A percentile compares a stretch with the other conserved stretches of the same genome.
Conservation (phyloP, 2,329 filamentous ascomycete genomes). For the Stachybotrys elegans region DNA sequence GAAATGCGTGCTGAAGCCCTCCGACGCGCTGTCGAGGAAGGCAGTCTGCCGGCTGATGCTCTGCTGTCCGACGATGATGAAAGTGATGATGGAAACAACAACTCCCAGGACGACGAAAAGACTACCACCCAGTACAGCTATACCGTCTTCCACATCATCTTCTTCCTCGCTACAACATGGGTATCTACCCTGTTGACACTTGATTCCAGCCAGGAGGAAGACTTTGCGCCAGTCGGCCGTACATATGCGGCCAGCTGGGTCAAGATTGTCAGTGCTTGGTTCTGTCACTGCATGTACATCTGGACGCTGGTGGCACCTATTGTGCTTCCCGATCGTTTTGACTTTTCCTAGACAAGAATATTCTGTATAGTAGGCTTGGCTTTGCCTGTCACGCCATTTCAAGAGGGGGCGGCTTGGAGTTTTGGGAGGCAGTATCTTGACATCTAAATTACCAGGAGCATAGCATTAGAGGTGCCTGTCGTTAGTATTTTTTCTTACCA, state of each 20-base stretch:
- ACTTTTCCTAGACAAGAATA: constrained; percentile 43
- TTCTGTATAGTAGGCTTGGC: too few species aligned
- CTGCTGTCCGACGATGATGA: constrained; percentile 70
- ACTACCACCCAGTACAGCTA: constrained; percentile 93
- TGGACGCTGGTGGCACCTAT: constrained; percentile 91
- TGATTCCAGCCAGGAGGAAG: constrained; percentile 60
- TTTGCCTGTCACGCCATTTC: too few species aligned
- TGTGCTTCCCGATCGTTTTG: constrained; percentile 80
- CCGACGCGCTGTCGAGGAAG: constrained; percentile 86
- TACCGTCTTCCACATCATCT: constrained; percentile 92
- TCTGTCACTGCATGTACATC: constrained; percentile 88
- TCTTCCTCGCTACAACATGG: constrained; percentile 94
- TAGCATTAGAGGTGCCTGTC: too few species aligned
- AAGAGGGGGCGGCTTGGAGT: too few species aligned
- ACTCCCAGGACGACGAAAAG: constrained; percentile 80
- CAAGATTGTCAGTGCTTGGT: constrained; percentile 97
- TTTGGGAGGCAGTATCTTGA: too few species aligned
- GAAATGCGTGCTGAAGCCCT: constrained; percentile 93
- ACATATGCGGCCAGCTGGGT: constrained; percentile 99
- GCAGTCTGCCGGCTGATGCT: constrained; percentile 85
- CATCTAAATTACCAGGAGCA: too few species aligned
- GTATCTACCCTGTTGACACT: constrained; percentile 82
- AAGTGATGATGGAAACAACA: constrained; percentile 56
- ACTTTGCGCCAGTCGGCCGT: constrained; percentile 84
- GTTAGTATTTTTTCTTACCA: too few species aligned